phyloP scores from a whole-genome alignment of 2,329 filamentous ascomycete species.

The Akanthomyces muscarius region DNA sequence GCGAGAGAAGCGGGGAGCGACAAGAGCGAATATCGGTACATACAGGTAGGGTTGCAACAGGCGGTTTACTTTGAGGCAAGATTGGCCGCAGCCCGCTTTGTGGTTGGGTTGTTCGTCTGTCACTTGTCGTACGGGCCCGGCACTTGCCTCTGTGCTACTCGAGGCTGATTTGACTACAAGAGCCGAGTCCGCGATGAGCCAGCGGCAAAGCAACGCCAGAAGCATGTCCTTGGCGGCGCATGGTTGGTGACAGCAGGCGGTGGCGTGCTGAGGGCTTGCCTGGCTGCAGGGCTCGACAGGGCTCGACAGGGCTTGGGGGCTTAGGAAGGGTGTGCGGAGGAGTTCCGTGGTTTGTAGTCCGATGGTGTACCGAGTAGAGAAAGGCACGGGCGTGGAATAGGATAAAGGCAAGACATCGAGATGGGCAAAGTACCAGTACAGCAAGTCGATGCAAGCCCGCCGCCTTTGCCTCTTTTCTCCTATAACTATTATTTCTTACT shows the following conservation, averaged over 20 bases:
- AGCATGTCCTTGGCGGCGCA: neutral
- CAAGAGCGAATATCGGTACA: no score
- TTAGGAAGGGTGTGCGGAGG: neutral
- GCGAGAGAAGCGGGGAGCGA: neutral
- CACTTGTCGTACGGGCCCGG: neutral
- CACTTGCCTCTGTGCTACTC: slow-evolving; percentile 1
- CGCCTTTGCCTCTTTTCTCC: no score
- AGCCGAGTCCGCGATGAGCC: neutral
- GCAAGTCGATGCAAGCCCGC: no score
- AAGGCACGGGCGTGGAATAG: neutral
- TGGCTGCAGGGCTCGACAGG: neutral
- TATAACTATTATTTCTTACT: neutral
- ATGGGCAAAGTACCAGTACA: neutral
- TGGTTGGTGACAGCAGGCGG: neutral
- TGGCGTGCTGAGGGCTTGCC: neutral
- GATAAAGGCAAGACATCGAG: neutral
- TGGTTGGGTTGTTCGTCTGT: neutral
- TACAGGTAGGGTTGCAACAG: neutral
- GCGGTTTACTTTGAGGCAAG: neutral
- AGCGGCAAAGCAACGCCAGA: slow-evolving; percentile 4
- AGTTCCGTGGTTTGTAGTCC: neutral
- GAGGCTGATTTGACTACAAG: neutral
- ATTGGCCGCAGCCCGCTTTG: neutral
- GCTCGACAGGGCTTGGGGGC: neutral
- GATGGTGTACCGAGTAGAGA: neutral